These are phyloP conservation scores for Gonium pectorale DNA, from an alignment of 139 green algal species.

Conservation along the genomic window DNA sequence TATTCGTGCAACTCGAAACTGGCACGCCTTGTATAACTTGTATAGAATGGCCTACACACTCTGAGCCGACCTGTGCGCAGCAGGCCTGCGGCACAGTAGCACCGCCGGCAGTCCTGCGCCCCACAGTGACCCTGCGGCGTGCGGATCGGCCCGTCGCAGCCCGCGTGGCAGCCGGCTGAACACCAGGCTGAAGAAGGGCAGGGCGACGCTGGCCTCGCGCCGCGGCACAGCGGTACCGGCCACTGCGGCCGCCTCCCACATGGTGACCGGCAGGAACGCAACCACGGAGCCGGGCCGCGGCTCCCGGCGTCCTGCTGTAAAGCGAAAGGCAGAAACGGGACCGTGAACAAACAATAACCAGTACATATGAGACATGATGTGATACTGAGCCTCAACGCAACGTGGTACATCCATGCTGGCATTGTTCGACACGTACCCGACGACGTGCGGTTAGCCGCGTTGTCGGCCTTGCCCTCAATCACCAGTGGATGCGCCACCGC, in stretches of 20 bases:
- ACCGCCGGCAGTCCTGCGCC: slow-evolving; percentile 17
- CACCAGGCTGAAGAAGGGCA: slow-evolving; percentile 19
- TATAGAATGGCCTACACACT: no score
- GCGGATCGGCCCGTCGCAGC: not conserved
- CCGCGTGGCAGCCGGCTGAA: slow-evolving; percentile 14
- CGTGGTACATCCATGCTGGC: no score
- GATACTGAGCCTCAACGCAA: no score
- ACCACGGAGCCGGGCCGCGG: not conserved
- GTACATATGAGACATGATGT: no score
- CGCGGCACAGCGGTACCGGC: not conserved
- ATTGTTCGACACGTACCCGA: no score
- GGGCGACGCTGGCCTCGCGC: not conserved
- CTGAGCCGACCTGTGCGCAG: not conserved
- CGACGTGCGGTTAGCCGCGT: no score
- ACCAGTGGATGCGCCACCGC: not conserved
- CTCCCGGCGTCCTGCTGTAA: no score
- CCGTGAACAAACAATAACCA: no score
- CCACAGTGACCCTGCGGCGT: slow-evolving; percentile 13
- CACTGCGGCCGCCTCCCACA: slow-evolving; percentile 25
- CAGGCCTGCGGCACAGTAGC: slow-evolving; percentile 11
- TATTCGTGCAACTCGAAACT: no score
- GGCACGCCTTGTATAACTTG: no score
- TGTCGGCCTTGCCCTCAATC: not conserved
- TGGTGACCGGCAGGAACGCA: slow-evolving; percentile 1
- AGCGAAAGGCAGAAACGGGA: no score